phyloP scores from a whole-genome alignment of 2,329 filamentous ascomycete species.

The Ceratocystis colombiana region DNA sequence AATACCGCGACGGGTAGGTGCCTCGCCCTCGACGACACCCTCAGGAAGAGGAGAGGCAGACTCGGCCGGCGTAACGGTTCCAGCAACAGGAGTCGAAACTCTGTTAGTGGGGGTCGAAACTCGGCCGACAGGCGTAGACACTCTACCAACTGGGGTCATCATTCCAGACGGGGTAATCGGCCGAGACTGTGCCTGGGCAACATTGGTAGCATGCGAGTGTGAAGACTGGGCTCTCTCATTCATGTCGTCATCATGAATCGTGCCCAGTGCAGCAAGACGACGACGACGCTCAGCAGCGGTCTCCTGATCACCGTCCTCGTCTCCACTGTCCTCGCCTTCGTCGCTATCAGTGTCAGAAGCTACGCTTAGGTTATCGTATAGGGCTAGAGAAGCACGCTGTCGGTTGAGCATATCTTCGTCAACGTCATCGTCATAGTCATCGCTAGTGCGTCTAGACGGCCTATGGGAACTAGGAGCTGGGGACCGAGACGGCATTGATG shows the following conservation, averaged over 20 bases:
- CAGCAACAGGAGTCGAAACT: conserved; percentile 34
- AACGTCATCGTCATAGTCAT: conserved; percentile 10
- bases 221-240: conserved; percentile 62
- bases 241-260: conserved; percentile 38
- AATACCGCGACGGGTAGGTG: conserved; percentile 46
- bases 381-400: conserved; percentile 6
- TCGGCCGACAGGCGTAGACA: conserved; percentile 37
- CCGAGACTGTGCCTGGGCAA: conserved; percentile 42
- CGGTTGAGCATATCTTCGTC: conserved; percentile 7
- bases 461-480: not conserved
- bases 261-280: conserved; percentile 62
- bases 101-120: conserved; percentile 40
- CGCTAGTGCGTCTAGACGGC: not conserved
- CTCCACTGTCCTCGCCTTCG: conserved; percentile 50
- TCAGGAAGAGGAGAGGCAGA: conserved; percentile 39
- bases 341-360: not conserved
- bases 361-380: conserved; percentile 11
- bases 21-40: conserved; percentile 41
- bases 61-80: conserved; percentile 39
- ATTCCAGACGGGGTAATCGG: conserved; percentile 40
- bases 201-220: conserved; percentile 43
- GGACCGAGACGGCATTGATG: not conserved
- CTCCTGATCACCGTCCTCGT: conserved; percentile 43
- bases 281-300: conserved; percentile 65
- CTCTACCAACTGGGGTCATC: conserved; percentile 34